Evolutionary conservation across 2,329 filamentous ascomycete species (phyloP).

Genomic region (Fusarium sambucinum): DNA sequence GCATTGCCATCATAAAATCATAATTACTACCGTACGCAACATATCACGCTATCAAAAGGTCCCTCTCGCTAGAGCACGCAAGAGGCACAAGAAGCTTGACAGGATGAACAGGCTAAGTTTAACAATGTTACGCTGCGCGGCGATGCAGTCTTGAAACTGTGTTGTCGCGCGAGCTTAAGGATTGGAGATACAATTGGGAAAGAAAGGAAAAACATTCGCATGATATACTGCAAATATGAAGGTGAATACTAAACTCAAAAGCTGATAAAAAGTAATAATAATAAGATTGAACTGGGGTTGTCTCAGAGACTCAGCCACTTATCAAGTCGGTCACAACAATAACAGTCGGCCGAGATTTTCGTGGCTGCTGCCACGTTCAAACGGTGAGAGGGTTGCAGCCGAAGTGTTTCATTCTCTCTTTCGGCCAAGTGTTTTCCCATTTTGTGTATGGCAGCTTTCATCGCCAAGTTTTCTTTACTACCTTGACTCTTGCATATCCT

Average conservation of each 20-base stretch:
- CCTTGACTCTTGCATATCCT: slow-evolving; percentile 3
- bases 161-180: slow-evolving; percentile 10
- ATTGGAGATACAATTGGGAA: background rate
- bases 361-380: slow-evolving; percentile 24
- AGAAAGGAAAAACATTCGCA: slow-evolving; percentile 2
- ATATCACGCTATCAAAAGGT: background rate
- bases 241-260: background rate
- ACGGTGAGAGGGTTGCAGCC: slow-evolving; percentile 38
- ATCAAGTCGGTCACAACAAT: slow-evolving; percentile 15
- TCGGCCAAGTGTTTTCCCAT: slow-evolving; percentile 11
- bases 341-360: slow-evolving; percentile 15
- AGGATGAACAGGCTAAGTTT: slow-evolving; percentile 17
- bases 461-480: slow-evolving; percentile 8
- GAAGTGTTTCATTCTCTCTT: slow-evolving; percentile 17
- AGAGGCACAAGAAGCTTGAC: slow-evolving; percentile 26
- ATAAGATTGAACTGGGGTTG: slow-evolving; percentile 26
- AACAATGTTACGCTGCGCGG: slow-evolving; percentile 39
- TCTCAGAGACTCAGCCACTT: slow-evolving; percentile 24
- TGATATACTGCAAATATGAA: background rate
- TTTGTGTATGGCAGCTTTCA: slow-evolving; percentile 16
- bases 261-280: slow-evolving; percentile 10
- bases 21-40: background rate
- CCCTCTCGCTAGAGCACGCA: slow-evolving; percentile 34
- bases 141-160: slow-evolving; percentile 30
- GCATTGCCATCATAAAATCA: slow-evolving; percentile 1